Conservation (phyloP, 139 green algal genomes). For the Chlorella ohadii region DNA sequence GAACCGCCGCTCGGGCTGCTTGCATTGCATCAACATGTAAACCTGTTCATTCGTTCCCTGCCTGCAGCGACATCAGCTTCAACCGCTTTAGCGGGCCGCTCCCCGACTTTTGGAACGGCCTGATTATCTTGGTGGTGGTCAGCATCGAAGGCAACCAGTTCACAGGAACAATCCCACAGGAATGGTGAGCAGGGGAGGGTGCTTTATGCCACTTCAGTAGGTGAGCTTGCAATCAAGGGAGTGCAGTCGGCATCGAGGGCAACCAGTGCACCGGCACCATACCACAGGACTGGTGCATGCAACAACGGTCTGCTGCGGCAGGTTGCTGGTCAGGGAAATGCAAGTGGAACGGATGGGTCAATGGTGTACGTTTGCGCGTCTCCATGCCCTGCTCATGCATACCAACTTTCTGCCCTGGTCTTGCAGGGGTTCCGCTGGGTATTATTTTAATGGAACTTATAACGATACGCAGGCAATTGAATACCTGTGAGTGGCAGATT, state of each 20-base stretch:
- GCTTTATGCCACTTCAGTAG: no score
- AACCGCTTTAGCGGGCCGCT: background rate
- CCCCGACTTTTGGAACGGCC: constrained; percentile 5
- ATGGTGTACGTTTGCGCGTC: no score
- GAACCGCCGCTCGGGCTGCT: no score
- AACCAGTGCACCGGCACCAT: background rate
- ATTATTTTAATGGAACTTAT: background rate
- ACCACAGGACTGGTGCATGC: background rate
- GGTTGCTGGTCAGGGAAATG: no score
- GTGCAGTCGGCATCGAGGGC: no score
- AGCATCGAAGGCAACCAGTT: background rate
- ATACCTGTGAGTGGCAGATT: background rate
- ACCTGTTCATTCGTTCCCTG: background rate
- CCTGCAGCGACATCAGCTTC: constrained; percentile 4
- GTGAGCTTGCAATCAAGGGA: no score
- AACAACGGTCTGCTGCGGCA: no score
- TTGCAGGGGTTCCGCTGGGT: background rate
- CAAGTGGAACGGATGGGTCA: no score
- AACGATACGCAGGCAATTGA: no score
- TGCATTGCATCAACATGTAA: background rate
- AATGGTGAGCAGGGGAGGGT: no score
- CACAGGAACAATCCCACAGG: background rate
- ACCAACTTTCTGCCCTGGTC: no score
- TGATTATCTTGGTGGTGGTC: background rate
- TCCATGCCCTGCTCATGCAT: no score